Evolutionary conservation across 768 basidiomycete species (phyloP), one percentile per base, ranked within the genome.

Genomic region (Hortiboletus campestris): DNA sequence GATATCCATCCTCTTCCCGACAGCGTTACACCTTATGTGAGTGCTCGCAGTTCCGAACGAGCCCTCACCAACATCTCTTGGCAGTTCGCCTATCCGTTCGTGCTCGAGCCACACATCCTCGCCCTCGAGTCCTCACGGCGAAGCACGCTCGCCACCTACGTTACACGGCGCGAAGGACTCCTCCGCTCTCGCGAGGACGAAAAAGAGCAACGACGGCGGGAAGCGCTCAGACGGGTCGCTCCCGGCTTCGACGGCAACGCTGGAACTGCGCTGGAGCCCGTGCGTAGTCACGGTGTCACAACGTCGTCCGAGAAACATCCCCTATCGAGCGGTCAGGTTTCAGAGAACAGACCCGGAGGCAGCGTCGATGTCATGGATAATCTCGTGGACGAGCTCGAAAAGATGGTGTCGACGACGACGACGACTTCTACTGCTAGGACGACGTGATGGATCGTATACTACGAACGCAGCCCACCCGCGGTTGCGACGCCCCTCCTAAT

Each of bases 31-130:
- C 83, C 91, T 58, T 98, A 98, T 68, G 96, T 95, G 61, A 63
- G 84, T 70, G 14, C 38, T 7, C 22, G 20, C 17, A 31, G 1
- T 49, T 40, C 11, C 49, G 39, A 42, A 6, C 53, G 43, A 42
- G 22, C 22, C 56, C 38, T 44, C 41, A 40, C 50, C 49, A 29
- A 59, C 45, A 11, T 31, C 35, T 32, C 2, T 42, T 16, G 41
- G 6, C 68, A 98, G 95, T 97, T 98, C 64, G 96, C 91, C 41
- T 98, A 98, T 66, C 95, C 96, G 2, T 98, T 93, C 77, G 89
- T 94, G 4, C 81, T 98, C 49, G 96, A 98, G 66, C 82, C 86
- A 0, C 94, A 96, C 67, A 78, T 93, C 60, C 71, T 95, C 49
- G 82, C 84, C 2, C 73, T 91, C 39, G 90, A 90, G 66, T 84